A percentile compares a stretch with the other conserved stretches of the same genome.
Evolutionary conservation across 371 early-diverging fungal species (phyloP).

Genomic region (Mucor indicus): DNA sequence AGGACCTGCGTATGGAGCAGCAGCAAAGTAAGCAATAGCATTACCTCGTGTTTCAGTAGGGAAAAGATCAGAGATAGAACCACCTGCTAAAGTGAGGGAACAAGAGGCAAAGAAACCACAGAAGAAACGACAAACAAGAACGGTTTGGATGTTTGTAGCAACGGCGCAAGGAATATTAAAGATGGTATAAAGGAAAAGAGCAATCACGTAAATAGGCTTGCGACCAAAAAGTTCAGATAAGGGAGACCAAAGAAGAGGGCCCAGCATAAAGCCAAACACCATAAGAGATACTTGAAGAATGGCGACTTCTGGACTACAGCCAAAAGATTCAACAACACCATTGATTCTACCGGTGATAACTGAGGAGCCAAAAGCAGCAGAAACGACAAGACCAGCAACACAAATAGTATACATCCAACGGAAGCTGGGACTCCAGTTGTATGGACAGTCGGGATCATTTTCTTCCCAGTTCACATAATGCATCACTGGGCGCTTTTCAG

Average conservation of each 20-base stretch:
- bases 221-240: constrained; percentile 40
- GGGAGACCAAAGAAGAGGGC: constrained; percentile 49
- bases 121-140: constrained; percentile 43
- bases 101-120: constrained; percentile 41
- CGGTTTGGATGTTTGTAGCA: constrained; percentile 35
- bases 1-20: constrained; percentile 46
- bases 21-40: constrained; percentile 48
- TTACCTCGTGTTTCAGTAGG: constrained; percentile 33
- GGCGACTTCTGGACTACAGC: constrained; percentile 29
- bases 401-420: constrained; percentile 34
- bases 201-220: constrained; percentile 31
- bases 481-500: constrained; percentile 19
- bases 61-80: constrained; percentile 40
- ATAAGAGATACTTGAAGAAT: constrained; percentile 46
- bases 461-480: constrained; percentile 35
- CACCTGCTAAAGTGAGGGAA: constrained; percentile 39
- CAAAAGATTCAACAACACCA: constrained; percentile 28
- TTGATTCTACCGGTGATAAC: constrained; percentile 30
- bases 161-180: constrained; percentile 47
- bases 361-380: constrained; percentile 43
- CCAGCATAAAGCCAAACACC: constrained; percentile 43
- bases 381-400: constrained; percentile 35
- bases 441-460: constrained; percentile 42
- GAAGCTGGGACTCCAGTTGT: constrained; percentile 31
- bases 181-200: constrained; percentile 29